These are phyloP conservation scores for Elsinoe arachidis DNA, from an alignment of 2,329 filamentous ascomycete genomes.

Conservation along the genomic window DNA sequence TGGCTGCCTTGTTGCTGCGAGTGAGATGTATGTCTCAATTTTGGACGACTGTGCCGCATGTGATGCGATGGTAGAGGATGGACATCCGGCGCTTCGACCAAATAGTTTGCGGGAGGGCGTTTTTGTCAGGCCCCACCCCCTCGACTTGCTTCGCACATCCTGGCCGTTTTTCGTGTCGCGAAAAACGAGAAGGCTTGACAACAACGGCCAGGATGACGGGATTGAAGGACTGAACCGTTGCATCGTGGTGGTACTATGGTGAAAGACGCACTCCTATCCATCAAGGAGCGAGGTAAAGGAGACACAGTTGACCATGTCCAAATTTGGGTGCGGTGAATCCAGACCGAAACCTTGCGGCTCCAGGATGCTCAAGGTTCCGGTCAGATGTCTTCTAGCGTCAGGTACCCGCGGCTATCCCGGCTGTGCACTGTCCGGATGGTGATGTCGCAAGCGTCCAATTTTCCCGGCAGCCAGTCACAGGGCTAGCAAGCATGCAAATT, in stretches of 20 bases:
- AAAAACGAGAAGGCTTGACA: conserved; percentile 10
- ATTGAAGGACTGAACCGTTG: not conserved
- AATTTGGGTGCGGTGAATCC: not conserved
- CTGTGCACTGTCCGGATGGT: not conserved
- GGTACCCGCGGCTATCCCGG: conserved; percentile 4
- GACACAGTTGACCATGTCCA: not conserved
- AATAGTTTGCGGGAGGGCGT: conserved; percentile 9
- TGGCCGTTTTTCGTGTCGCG: conserved; percentile 2
- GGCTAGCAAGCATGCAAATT: not conserved
- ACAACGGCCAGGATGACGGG: not conserved
- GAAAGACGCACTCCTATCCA: not conserved
- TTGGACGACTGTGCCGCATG: conserved; percentile 6
- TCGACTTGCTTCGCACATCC: not conserved
- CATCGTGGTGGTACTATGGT: not conserved
- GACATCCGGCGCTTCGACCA: conserved; percentile 7
- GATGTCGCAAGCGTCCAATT: not conserved
- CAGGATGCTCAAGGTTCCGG: not conserved
- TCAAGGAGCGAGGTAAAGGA: not conserved
- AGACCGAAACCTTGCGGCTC: conserved; percentile 8
- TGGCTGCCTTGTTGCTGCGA: conserved; percentile 2
- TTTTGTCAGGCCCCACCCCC: not conserved
- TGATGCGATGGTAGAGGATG: not conserved
- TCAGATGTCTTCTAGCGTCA: conserved; percentile 1
- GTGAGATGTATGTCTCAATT: conserved; percentile 8
- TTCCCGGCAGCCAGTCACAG: conserved; percentile 4